Conservation (phyloP, 768 basidiomycete genomes). For the Amanita jacksonii region DNA sequence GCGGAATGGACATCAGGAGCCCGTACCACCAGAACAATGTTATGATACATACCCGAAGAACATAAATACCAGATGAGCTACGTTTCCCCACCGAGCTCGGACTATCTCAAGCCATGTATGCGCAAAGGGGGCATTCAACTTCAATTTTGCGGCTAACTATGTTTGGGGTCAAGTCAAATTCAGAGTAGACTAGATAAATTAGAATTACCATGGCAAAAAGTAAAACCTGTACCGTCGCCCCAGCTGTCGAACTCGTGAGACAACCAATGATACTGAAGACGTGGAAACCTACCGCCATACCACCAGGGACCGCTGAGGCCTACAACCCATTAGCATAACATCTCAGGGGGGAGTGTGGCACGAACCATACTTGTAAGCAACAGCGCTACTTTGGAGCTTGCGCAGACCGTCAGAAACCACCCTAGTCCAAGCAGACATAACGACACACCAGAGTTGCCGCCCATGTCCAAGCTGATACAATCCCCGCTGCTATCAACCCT, state of each 20-base stretch:
- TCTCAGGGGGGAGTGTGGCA: background rate
- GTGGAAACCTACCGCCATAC: constrained; percentile 45
- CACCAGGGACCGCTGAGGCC: constrained; percentile 82
- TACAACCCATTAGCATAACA: constrained; percentile 10
- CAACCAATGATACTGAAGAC: background rate
- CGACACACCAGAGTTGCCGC: constrained; percentile 58
- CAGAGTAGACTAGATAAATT: background rate
- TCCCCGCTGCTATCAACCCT: constrained; percentile 86
- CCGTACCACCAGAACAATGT: background rate
- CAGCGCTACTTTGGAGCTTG: constrained; percentile 68
- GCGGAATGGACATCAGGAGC: background rate
- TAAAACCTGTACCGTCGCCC: constrained; percentile 81
- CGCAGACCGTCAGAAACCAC: background rate
- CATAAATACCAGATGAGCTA: constrained; percentile 79
- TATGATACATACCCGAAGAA: constrained; percentile 57
- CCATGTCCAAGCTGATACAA: constrained; percentile 92
- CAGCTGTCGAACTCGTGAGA: constrained; percentile 28
- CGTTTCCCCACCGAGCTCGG: constrained; percentile 65
- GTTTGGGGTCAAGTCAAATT: background rate
- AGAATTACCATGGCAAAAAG: constrained; percentile 70
- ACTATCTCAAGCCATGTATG: constrained; percentile 90
- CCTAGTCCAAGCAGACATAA: background rate
- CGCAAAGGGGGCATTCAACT: constrained; percentile 81
- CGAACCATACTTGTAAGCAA: constrained; percentile 72
- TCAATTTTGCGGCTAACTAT: constrained; percentile 83